Evolutionary conservation across 2,329 filamentous ascomycete genomes (phyloP), one percentile per base, ranked within the genome.

Genomic region (Fusarium xyrophilum): DNA sequence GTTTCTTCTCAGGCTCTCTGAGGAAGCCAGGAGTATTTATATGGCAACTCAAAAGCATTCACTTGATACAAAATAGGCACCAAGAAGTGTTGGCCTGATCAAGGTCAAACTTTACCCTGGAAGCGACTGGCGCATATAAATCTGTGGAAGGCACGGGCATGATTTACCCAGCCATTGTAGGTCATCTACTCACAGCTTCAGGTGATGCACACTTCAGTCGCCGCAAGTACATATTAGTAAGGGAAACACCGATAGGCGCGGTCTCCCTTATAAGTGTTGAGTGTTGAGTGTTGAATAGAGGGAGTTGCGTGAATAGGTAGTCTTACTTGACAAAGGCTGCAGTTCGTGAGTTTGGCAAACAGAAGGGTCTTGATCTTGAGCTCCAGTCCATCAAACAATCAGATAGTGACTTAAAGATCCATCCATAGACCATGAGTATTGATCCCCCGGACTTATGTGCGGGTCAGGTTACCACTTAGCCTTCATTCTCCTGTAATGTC

Each of bases 381-480:
- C 15, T 33, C 44, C 12, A 33, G n/a, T 3, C 28, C 17, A 32
- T 23, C 28, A 25, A 48, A 7, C 11, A 10, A 17, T 33, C 21
- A 33, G 11, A 33, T 7, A 14, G 15, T 19, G 12, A 23, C 21
- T 23, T 1, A 7, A 6, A 48, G 8, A 33, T 33, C 4, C 13
- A 19, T 11, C 21, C 12, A 19, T 3, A 23, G 21, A 3, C 28
- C 12, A 7, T 48, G 0, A 14, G 1, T 48, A 33, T 23, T 1
- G 10, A 19, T 3, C 11, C 4, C 8, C 8, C 14, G 11, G 15
- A 23, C 4, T 19, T 33, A 12, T 33, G 6, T 6, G 13, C 1
- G 4, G 44, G 6, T 3, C 19, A 0, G 14, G 8, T 23, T 33
- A 14, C 21, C 30, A 10, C 17, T 23, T 14, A 33, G 21, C n/a